Base-by-base conservation (phyloP, 352 stramenopile genomes). In the Phytophthora boehmeriae region DNA sequence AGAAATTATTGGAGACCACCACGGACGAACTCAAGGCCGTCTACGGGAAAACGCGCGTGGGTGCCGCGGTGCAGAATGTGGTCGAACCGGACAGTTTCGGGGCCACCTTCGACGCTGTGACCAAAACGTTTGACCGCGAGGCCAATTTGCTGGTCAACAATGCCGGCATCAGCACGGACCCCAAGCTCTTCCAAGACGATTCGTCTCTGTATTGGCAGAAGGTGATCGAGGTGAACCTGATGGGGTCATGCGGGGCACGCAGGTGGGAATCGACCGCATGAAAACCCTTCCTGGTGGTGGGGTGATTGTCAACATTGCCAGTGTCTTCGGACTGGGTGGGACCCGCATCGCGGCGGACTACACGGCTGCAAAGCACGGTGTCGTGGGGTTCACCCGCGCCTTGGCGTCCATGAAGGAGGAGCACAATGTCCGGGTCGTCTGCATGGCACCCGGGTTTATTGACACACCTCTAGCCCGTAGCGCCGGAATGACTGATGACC, bases 141-240 rank as follows among this genome's bases (percentile, higher is more conserved):
- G 61, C 83, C 19, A 89, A 89, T 61, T 25, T 87, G n/a, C 58
- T 89, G 17, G 75, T 79, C 11, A 89, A 89, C 71, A 89, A 89
- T 59, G 79, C 79, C 2, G 79, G 79, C 22, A 87, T 87, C 32
- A 68, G 62, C 8, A 67, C 69, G 16, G 59, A 77, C 32, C 48
- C 68, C 38, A 57, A 48, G 11, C 80, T 73, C 47, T 80, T 52
- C 53, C 52, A 75, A 11, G 45, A 50, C 36, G 55, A 52, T 17
- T 51, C 55, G 25, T 52, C 55, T 16, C 55, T 51, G 14, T 51
- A 56, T 28, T 66, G 66, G 35, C 28, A 71, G 4, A 57, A 71
- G 34, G 59, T 73, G 14, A 50, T 83, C n/a, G 57, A 55, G 20
- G 83, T 89, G 20, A 78, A 86, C 34, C 56, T 86, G 17, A 87